Conservation (phyloP, 179 eudicot genomes). For the Silene vulgaris region DNA sequence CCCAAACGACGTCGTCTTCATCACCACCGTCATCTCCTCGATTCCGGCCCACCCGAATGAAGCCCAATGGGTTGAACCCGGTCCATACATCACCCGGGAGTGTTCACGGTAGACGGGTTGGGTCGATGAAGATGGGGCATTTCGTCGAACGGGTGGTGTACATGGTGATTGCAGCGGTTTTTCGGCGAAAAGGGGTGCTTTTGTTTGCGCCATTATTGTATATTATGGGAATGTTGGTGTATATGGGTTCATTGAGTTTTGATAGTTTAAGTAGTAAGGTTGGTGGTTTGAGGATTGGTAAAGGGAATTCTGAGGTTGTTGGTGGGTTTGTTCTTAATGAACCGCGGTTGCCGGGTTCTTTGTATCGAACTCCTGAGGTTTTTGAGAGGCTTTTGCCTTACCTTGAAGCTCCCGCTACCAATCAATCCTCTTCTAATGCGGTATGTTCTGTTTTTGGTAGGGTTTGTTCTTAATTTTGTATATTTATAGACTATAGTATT, state of each 20-base stretch:
- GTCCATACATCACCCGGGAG: slow-evolving; percentile 25
- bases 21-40: slow-evolving; percentile 43
- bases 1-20: slow-evolving; percentile 31
- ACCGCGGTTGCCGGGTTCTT: slow-evolving; percentile 58
- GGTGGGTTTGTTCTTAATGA: slow-evolving; percentile 47
- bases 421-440: slow-evolving; percentile 50
- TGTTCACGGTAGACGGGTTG: slow-evolving; percentile 29
- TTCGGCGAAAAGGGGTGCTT: slow-evolving; percentile 65
- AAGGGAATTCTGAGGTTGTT: slow-evolving; percentile 3
- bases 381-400: slow-evolving; percentile 72
- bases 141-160: slow-evolving; percentile 61
- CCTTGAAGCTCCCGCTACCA: slow-evolving; percentile 50
- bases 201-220: too few relatives aligned
- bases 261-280: slow-evolving; percentile 29
- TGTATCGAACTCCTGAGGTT: slow-evolving; percentile 79
- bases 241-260: too few relatives aligned
- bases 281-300: slow-evolving; percentile 16
- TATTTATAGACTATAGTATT: not conserved
- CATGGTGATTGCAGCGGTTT: slow-evolving; percentile 52
- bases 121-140: slow-evolving; percentile 44
- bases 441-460: slow-evolving; percentile 31
- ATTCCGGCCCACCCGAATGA: slow-evolving; percentile 39
- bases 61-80: slow-evolving; percentile 35
- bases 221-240: too few relatives aligned
- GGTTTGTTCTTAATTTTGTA: not conserved